Evolutionary conservation across 1,139 yeast species (phyloP).

Genomic region (Pneumocystis murina): DNA sequence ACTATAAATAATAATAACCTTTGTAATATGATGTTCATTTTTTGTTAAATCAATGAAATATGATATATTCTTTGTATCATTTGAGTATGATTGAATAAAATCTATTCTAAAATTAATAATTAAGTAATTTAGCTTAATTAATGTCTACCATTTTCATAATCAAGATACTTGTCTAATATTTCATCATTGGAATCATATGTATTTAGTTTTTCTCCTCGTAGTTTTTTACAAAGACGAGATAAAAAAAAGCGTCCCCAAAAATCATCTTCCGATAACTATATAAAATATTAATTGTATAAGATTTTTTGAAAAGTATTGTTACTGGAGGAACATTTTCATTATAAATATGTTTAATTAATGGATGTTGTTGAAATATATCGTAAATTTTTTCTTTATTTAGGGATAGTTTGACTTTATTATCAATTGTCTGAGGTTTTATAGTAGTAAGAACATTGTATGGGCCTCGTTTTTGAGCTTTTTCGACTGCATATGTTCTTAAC

Average conservation of each 20-base stretch:
- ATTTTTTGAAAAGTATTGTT: conserved; percentile 25
- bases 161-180: conserved; percentile 57
- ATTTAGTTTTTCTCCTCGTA: conserved; percentile 76
- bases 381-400: conserved; percentile 81
- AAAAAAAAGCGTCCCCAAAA: conserved; percentile 96
- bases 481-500: conserved; percentile 70
- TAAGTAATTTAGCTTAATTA: conserved; percentile 6
- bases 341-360: conserved; percentile 79
- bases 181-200: conserved; percentile 69
- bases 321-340: conserved; percentile 68
- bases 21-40: conserved; percentile 67
- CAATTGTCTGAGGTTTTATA: conserved; percentile 69
- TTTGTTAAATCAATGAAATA: conserved; percentile 53
- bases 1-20: conserved; percentile 18
- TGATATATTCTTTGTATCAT: conserved; percentile 22
- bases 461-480: conserved; percentile 73
- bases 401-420: conserved; percentile 57
- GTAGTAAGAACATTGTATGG: conserved; percentile 89
- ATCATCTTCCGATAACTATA: conserved; percentile 49
- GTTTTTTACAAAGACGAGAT: conserved; percentile 68
- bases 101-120: conserved; percentile 13
- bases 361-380: conserved; percentile 85
- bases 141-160: conserved; percentile 10
- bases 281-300: not conserved
- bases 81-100: conserved; percentile 16